Evolutionary conservation across 805 yeast genomes (phyloP), one percentile per base, ranked within the genome.

Genomic region (Kodamaea hsintzibuensis): DNA sequence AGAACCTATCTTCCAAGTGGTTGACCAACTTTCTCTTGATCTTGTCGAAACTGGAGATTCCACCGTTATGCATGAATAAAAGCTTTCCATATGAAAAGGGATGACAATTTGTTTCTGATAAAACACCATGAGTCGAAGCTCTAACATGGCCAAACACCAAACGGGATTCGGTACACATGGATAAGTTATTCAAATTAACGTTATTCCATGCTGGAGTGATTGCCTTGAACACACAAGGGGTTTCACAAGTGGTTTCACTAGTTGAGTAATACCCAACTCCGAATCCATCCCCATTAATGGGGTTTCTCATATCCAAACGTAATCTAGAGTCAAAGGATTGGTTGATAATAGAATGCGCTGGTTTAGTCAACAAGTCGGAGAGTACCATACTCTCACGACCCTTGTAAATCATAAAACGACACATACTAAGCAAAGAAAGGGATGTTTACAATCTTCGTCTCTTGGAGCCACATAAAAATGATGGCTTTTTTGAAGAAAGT

Each of bases 121-220:
- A 72, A 1, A 89, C 96, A 47, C 99, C 99, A 58, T 96, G 90
- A 0, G 99, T 95, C 0, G 96, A 89, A 0, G 99, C 98, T 57
- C 99, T 72, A 1, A 95, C 98, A 69, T 95, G 99, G 2, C 96
- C 99, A 75, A 95, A 95, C 1, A 93, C 90, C 49, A 92, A 72
- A 50, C 80, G 78, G 0, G 96, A 86, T 65, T 88, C 84, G 2
- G 99, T 95, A 74, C 93, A 91, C 63, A 85, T 90, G 0, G 97
- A 89, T 30, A 95, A 74, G 38, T 91, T 83, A 55, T 90, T 93
- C 53, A 95, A 74, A 64, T 95, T 95, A 64, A 89, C 83, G 69
- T 95, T 95, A 72, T 95, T 95, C 99, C 99, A 95, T 0, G 97
- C 96, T 0, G 99, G 99, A 0, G 99, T 95, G 47, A 92, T 95